These are phyloP conservation scores for Effrenium voratum DNA, from an alignment of 73 alveolate genomes.

Conservation along the genomic window DNA sequence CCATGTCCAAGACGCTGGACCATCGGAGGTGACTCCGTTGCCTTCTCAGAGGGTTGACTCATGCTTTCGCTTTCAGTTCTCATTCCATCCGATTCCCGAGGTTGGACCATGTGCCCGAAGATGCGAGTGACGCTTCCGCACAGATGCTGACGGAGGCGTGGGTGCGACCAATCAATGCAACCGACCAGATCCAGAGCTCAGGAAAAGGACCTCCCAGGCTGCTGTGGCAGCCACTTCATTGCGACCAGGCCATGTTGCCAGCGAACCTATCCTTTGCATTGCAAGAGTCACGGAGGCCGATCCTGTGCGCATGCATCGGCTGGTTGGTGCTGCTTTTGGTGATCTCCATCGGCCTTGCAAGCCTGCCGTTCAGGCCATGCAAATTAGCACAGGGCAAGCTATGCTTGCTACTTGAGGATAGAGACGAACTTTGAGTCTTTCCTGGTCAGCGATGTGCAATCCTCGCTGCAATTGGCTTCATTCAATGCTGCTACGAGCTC, in stretches of 20 bases:
- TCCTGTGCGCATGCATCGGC: constrained; percentile 7
- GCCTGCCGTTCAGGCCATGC: constrained; percentile 46
- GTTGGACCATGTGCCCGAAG: constrained; percentile 9
- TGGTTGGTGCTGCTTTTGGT: neutral
- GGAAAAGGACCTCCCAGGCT: neutral
- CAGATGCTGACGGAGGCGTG: neutral
- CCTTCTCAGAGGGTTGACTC: neutral
- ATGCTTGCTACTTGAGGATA: neutral
- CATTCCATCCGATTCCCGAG: no score
- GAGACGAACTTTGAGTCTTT: constrained; percentile 85
- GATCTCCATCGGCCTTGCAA: constrained; percentile 30
- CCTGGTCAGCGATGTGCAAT: constrained; percentile 69
- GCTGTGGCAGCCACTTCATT: constrained; percentile 10
- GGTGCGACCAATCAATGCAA: neutral
- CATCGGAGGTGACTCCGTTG: constrained; percentile 6
- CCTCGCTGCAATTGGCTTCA: constrained; percentile 57
- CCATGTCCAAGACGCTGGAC: constrained; percentile 20
- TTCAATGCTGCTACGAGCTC: constrained; percentile 43
- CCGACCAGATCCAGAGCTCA: neutral
- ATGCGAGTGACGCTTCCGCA: neutral
- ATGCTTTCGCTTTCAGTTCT: no score
- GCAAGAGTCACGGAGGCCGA: constrained; percentile 69
- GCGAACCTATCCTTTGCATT: no score
- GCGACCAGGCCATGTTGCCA: constrained; percentile 52
- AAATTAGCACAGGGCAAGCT: neutral